Conservation (phyloP, 208 protist species). For the Blechomonas ayalai region DNA sequence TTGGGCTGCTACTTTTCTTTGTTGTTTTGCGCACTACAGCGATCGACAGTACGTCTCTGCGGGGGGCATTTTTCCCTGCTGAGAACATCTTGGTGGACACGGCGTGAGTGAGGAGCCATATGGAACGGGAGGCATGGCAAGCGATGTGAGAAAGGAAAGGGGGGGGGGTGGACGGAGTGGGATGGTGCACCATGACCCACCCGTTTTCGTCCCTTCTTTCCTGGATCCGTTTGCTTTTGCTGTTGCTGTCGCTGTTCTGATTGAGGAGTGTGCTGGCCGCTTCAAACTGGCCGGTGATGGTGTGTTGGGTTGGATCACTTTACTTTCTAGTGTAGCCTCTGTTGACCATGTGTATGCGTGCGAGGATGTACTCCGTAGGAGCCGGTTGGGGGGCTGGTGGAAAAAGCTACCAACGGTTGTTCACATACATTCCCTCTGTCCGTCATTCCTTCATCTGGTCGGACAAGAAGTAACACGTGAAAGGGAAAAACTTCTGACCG, state of each 20-base stretch:
- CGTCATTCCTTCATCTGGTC: no score
- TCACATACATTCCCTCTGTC: no score
- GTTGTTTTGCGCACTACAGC: no score
- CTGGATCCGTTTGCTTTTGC: conserved; percentile 1
- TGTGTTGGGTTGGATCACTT: no score
- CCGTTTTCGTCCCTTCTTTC: conserved; percentile 3
- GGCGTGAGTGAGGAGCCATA: conserved; percentile 11
- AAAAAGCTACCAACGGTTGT: no score
- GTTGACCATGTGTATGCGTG: no score
- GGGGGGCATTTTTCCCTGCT: conserved; percentile 23
- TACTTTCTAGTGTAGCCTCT: no score
- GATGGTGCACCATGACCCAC: not conserved
- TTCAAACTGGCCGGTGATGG: conserved; percentile 15
- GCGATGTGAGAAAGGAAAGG: not conserved
- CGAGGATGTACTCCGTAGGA: no score
- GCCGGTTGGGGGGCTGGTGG: no score
- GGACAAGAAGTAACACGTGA: no score
- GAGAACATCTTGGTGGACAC: conserved; percentile 2
- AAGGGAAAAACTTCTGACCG: no score
- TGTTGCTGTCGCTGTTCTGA: conserved; percentile 4
- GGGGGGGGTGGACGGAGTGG: not conserved
- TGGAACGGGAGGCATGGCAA: conserved; percentile 21
- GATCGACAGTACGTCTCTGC: conserved; percentile 13
- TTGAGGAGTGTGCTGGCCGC: conserved; percentile 5
- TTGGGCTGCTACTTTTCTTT: no score